Evolutionary conservation across 2,329 filamentous ascomycete species (phyloP), one percentile per base, ranked within the genome.

Genomic region (Teratosphaeria viscida): DNA sequence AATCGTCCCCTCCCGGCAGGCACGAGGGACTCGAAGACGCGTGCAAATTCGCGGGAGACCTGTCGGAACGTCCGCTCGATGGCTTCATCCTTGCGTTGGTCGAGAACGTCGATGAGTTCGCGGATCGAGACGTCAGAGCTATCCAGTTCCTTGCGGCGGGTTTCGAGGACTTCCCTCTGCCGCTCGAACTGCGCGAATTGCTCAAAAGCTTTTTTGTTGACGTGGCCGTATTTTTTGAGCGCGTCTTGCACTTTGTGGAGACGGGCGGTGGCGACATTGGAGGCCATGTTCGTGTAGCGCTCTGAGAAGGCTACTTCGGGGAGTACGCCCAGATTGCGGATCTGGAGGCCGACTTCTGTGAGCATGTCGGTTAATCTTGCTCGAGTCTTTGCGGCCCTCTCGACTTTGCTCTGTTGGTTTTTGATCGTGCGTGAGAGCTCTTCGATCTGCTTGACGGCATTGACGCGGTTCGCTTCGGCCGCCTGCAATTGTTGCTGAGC

Each of bases 161-260:
- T 88, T 56, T 89, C 88, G 19, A 99, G 81, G 26, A 88, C 87
- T 63, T 96, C 92, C 60, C 95, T 88, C 75, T 96, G 90, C 56
- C 86, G 88, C 7, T 92, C 96, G 73, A 97, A 99, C 76, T 87
- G 95, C 77, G 92, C 95, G 78, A 97, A 99, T 74, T 99, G 94
- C 75, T 99, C 95, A 71, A 97, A 96, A 0, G 94, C 94, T 77
- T 99, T 97, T 78, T 97, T 99, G 82, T 99, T 99, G 77, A 99
- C 92, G 69, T 96, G 90, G 7, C 58, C 58, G 77, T 94, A 97
- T 73, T 96, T 96, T 77, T 97, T 97, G 58, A 97, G 80, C 0
- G 89, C 86, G 67, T 96, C 90, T 64, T 95, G 95, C 69, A 92
- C 90, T 70, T 92, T 95, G 76, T 94, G 91, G 27, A 97, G 83